Evolutionary conservation across 805 yeast genomes (phyloP), one percentile per base, ranked within the genome.

Genomic region (Starmerella floricola): DNA sequence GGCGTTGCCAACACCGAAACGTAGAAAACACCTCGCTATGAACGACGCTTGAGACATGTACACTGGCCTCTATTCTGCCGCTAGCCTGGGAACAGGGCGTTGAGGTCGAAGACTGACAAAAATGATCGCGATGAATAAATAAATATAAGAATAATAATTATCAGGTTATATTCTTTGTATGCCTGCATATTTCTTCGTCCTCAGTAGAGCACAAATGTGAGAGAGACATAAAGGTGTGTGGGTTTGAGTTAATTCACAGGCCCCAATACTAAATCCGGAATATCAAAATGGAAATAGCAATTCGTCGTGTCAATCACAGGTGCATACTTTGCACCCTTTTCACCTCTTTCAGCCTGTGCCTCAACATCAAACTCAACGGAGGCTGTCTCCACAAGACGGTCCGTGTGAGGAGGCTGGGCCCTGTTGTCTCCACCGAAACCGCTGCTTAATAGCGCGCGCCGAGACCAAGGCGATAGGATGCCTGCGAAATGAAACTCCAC

Each of bases 401-500:
- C 30, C 2, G 51, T 27, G 20, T 38, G 45, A 5, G 50, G 49
- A 12, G 51, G 47, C 21, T 33, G 38, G 6, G 27, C 29, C 6
- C 66, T 71, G 20, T 62, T 67, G 39, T 68, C 66, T 16, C 72
- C 65, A 12, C 55, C 55, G 31, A 53, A 51, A 10, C 57, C 56
- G 36, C 94, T 94, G 52, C 75, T 72, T 34, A 79, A 58, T 51
- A 87, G 70, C 4, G 79, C 80, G 56, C 88, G 72, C 55, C 83
- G 76, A 41, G 82, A 74, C 96, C 96, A 87, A 8, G 88, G 87
- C 42, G 81, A 77, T 34, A 81, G 63, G 26, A 87, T 74, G 20
- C 95, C 94, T 10, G 82, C 74, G 60, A 87, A 86, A 62, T 87
- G 96, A 64, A 79, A 78, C 62, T 87, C 95, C 45, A 85, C 87